A percentile compares a stretch with the other conserved stretches of the same genome.
phyloP scores from a whole-genome alignment of 225 moss, liverwort and hornwort genomes.

The Lunularia cruciata region DNA sequence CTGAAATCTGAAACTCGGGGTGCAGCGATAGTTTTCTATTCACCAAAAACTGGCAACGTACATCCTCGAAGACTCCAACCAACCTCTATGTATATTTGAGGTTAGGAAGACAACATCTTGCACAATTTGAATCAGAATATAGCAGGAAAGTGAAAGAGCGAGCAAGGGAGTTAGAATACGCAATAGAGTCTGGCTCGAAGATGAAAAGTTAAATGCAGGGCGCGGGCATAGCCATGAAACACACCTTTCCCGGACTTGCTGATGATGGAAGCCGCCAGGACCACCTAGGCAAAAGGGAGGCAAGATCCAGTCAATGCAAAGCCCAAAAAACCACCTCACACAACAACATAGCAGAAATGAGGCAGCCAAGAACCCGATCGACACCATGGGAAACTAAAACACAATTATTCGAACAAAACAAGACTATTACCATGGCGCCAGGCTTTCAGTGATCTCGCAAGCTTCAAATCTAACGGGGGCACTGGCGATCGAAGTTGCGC shows the following conservation, averaged over 20 bases:
- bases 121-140: not conserved
- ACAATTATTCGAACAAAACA: not conserved
- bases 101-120: not conserved
- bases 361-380: slow-evolving; percentile 22
- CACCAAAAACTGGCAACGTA: not conserved
- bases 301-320: slow-evolving; percentile 22
- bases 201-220: too few species aligned
- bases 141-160: too few species aligned
- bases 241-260: slow-evolving; percentile 97
- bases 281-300: slow-evolving; percentile 58
- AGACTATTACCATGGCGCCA: slow-evolving; percentile 70
- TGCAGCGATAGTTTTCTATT: too few species aligned
- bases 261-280: slow-evolving; percentile 99
- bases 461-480: slow-evolving; percentile 31
- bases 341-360: slow-evolving; percentile 17
- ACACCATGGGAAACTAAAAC: not conserved
- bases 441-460: slow-evolving; percentile 49
- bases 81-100: slow-evolving; percentile 42
- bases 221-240: slow-evolving; percentile 3
- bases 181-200: not conserved
- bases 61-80: not conserved
- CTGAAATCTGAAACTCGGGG: not conserved
- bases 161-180: too few species aligned
- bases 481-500: slow-evolving; percentile 43
- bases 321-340: not conserved